A percentile compares a stretch with the other conserved stretches of the same genome.
Conservation (phyloP, 495 filamentous ascomycete species). For the Aspergillus olivimuriae region DNA sequence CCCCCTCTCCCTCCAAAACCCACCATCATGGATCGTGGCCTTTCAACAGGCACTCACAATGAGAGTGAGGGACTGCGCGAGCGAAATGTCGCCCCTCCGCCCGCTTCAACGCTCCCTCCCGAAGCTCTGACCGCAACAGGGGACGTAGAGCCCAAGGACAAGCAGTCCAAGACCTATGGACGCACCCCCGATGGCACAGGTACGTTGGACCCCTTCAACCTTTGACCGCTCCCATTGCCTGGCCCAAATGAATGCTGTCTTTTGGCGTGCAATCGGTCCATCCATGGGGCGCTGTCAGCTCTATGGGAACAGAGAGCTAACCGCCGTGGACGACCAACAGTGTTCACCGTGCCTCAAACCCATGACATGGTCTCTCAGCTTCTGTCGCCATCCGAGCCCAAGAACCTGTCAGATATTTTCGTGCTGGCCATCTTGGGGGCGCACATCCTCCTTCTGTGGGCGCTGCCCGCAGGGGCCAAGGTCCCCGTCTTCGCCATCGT, state of each 20-base stretch:
- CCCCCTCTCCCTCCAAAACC: slow-evolving; percentile 1
- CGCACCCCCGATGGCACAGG: slow-evolving; percentile 85
- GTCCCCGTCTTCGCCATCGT: slow-evolving; percentile 69
- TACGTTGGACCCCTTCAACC: slow-evolving; percentile 25
- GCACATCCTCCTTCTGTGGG: slow-evolving; percentile 65
- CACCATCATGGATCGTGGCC: slow-evolving; percentile 38
- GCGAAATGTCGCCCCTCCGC: slow-evolving; percentile 29
- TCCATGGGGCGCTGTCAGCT: background rate
- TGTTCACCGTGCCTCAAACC: slow-evolving; percentile 92
- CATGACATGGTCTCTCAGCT: slow-evolving; percentile 99
- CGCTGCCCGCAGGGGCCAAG: slow-evolving; percentile 59
- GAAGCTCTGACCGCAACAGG: slow-evolving; percentile 32
- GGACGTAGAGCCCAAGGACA: slow-evolving; percentile 36
- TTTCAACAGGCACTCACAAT: slow-evolving; percentile 39
- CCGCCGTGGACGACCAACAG: slow-evolving; percentile 38
- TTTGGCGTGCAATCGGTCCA: no score
- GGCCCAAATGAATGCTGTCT: no score
- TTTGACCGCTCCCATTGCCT: background rate
- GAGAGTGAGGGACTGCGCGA: slow-evolving; percentile 38
- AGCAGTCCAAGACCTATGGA: slow-evolving; percentile 74
- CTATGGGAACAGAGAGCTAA: background rate
- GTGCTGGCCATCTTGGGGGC: slow-evolving; percentile 75
- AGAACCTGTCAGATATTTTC: slow-evolving; percentile 79
- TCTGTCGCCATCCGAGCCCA: slow-evolving; percentile 88
- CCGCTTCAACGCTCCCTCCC: slow-evolving; percentile 28